Conservation (phyloP, 129 eudicot genomes). For the Lonicera japonica region DNA sequence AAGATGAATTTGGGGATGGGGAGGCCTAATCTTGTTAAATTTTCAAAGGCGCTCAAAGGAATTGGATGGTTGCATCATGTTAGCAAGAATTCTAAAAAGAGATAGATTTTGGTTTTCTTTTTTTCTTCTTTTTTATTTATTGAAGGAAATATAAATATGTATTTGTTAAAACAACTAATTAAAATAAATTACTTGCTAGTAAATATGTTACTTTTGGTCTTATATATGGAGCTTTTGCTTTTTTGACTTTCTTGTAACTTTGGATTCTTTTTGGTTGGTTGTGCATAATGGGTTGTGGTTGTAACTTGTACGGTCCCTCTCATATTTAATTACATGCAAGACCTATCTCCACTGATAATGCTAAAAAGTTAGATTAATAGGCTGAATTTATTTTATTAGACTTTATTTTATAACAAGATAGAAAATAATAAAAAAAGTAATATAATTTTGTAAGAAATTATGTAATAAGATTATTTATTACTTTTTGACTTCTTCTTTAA, state of each 20-base stretch:
- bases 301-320: too few species aligned
- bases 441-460: too few species aligned
- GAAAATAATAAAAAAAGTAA: too few species aligned
- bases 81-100: conserved; percentile 52
- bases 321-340: too few species aligned
- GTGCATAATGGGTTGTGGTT: background rate
- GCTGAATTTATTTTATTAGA: too few species aligned
- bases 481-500: too few species aligned
- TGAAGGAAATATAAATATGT: background rate
- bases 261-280: background rate
- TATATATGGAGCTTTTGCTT: background rate
- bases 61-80: conserved; percentile 78
- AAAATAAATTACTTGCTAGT: background rate
- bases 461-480: too few species aligned
- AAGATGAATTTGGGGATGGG: conserved; percentile 95
- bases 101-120: background rate
- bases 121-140: too few species aligned
- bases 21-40: conserved; percentile 65
- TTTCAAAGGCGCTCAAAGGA: conserved; percentile 79
- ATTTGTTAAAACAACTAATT: background rate
- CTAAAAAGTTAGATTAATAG: too few species aligned
- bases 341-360: too few species aligned
- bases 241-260: background rate
- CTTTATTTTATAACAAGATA: too few species aligned
- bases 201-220: background rate